phyloP scores from a whole-genome alignment of 345 rosid genomes.

The Hibiscus mutabilis region DNA sequence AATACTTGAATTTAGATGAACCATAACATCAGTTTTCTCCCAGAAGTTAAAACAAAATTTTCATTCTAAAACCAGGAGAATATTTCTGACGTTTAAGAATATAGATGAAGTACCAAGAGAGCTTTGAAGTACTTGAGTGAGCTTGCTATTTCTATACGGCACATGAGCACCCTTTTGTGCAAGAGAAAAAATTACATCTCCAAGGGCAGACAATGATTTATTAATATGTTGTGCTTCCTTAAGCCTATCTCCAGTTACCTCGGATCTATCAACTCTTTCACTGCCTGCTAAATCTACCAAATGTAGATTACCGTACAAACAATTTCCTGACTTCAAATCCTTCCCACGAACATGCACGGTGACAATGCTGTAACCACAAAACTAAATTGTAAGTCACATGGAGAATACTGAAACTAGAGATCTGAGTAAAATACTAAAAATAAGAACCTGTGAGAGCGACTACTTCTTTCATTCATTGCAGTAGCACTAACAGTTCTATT shows the following conservation, averaged over 20 bases:
- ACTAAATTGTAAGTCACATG: slow-evolving; percentile 3
- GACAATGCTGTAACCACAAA: slow-evolving; percentile 49
- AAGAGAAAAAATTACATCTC: slow-evolving; percentile 90
- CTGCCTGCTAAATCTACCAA: slow-evolving; percentile 98
- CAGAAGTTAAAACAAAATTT: too few relatives aligned
- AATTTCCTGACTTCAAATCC: slow-evolving; percentile 49
- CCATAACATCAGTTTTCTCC: neutral
- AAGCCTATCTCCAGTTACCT: slow-evolving; percentile 94
- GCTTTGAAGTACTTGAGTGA: slow-evolving; percentile 88
- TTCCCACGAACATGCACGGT: slow-evolving; percentile 80
- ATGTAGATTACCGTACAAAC: slow-evolving; percentile 71
- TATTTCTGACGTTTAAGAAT: neutral
- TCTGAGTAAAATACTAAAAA: neutral
- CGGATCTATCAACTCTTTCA: slow-evolving; percentile 93
- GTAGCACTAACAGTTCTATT: slow-evolving; percentile 78
- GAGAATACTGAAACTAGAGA: neutral
- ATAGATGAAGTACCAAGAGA: slow-evolving; percentile 51
- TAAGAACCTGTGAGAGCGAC: slow-evolving; percentile 87
- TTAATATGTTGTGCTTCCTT: slow-evolving; percentile 98
- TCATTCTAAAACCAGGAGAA: neutral
- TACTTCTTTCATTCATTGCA: slow-evolving; percentile 87
- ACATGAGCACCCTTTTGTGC: slow-evolving; percentile 76
- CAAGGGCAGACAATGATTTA: slow-evolving; percentile 91
- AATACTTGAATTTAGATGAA: neutral
- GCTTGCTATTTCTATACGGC: slow-evolving; percentile 97